These are phyloP conservation scores for Trichophyton schoenleinii DNA, from an alignment of 2,329 filamentous ascomycete species.

Conservation along the genomic window DNA sequence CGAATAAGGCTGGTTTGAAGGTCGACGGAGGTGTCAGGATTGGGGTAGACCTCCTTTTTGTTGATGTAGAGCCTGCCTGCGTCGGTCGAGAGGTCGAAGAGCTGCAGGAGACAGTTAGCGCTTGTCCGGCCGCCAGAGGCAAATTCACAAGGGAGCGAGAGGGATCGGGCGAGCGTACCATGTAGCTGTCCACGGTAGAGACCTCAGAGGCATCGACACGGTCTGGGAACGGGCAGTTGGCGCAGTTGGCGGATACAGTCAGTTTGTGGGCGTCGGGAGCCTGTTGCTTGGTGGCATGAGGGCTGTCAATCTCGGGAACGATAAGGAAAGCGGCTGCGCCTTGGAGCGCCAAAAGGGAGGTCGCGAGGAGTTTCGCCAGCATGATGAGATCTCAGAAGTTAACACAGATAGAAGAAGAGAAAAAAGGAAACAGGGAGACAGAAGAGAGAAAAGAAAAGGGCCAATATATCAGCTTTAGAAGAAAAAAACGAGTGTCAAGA, in stretches of 20 bases:
- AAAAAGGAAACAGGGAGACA: background rate
- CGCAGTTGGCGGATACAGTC: conserved; percentile 24
- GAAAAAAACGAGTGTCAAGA: background rate
- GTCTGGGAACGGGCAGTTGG: conserved; percentile 29
- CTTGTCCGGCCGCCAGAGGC: background rate
- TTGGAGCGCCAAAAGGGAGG: conserved; percentile 24
- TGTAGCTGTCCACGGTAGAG: conserved; percentile 24
- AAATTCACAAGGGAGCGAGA: background rate
- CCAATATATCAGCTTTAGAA: background rate
- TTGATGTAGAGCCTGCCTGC: conserved; percentile 27
- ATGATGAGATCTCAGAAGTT: conserved; percentile 17
- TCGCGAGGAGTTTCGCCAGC: conserved; percentile 25
- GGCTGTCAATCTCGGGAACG: conserved; percentile 18
- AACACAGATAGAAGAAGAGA: background rate
- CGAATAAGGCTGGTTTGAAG: conserved; percentile 26
- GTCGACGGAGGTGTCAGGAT: conserved; percentile 17
- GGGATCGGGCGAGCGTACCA: conserved; percentile 18
- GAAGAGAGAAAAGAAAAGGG: background rate
- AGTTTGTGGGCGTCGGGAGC: conserved; percentile 17
- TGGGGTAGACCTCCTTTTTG: conserved; percentile 29
- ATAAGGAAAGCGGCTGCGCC: conserved; percentile 27
- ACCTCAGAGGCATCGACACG: conserved; percentile 19
- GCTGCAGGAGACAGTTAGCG: conserved; percentile 15
- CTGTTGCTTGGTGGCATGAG: background rate
- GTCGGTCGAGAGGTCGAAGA: conserved; percentile 26